Base-by-base conservation (phyloP, 108 stramenopile species). In the Seminavis robusta region DNA sequence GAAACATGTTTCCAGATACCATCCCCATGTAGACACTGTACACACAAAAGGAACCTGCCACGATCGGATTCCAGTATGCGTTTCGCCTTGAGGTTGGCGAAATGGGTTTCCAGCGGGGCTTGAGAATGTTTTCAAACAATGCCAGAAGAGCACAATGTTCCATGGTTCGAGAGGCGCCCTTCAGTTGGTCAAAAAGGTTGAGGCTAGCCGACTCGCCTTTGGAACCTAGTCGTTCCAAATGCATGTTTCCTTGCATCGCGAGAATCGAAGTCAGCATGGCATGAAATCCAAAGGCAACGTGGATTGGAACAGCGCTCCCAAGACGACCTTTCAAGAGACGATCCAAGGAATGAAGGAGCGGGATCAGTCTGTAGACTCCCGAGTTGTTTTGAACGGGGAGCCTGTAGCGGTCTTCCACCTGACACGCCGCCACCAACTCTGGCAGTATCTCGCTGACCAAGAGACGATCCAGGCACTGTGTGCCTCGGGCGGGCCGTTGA, bases 221-320 rank as follows among this genome's bases (percentile, higher is more conserved):
- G 4, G 25, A 39, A 27, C 19, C 38, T 7, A 57, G 11, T 3
- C 40, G 38, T 3, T 13, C 8, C 26, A 57, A 28, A 41, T 57
- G 39, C 2, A n/a, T 17, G 20, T 57, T 41, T 57, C 56, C 56
- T 46, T 57, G 56, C 15, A 57, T 15, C 5, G 42, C 56, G 10
- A 57, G 23, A 15, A 57, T 41, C 6, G 56, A 41, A 8, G 39
- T 57, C 34, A 57, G 39, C 15, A 57, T 41, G 15, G 56, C 38
- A 43, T 57, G 56, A 4, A 57, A 17, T 13, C 56, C 56, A 29
- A 57, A 57, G 7, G 56, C 21, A 4, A 57, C 2, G 20, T 15
- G 39, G 4, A 57, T 57, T 13, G 56, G 56, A 2, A 57, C 36
- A 8, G 56, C 19, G 15, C n/a, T 29, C 19, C 13, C 34, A 15